A percentile compares a stretch with the other conserved stretches of the same genome.
phyloP scores from a whole-genome alignment of 345 rosid genomes.

The Moricandia moricandioides region DNA sequence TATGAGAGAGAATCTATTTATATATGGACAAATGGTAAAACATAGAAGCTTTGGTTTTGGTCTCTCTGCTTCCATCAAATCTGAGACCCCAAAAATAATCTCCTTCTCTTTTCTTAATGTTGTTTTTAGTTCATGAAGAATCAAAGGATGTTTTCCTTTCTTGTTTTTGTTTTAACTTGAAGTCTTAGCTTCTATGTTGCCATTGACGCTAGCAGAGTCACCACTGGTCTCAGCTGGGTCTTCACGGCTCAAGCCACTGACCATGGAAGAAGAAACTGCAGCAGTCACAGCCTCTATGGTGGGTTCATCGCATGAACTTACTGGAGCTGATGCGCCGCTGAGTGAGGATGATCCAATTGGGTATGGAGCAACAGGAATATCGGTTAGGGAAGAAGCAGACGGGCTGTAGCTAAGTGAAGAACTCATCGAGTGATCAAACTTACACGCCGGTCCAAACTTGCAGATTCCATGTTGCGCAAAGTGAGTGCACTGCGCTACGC shows the following conservation, averaged over 20 bases:
- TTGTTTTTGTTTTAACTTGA: constrained; percentile 12
- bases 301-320: constrained; percentile 54
- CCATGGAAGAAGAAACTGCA: constrained; percentile 12
- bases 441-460: constrained; percentile 76
- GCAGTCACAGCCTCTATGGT: constrained; percentile 46
- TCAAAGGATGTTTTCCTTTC: constrained; percentile 10
- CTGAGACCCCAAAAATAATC: constrained; percentile 40
- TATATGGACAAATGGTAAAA: constrained; percentile 35
- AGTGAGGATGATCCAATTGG: constrained; percentile 66
- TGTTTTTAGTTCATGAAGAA: constrained; percentile 31
- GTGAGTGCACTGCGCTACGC: constrained; percentile 66
- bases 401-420: constrained; percentile 70
- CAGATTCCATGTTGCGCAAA: constrained; percentile 64
- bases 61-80: constrained; percentile 33
- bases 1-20: constrained; percentile 29
- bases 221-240: constrained; percentile 49
- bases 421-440: constrained; percentile 80
- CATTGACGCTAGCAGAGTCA: constrained; percentile 28
- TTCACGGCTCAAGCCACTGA: constrained; percentile 31
- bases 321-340: constrained; percentile 43
- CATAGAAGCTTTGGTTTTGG: constrained; percentile 30
- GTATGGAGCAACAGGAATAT: constrained; percentile 85
- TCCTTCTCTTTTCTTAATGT: constrained; percentile 27
- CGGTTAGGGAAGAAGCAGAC: constrained; percentile 86
- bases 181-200: constrained; percentile 27